Percentiles rank a stretch among this genome's conserved stretches.
These are phyloP conservation scores for Ottelia alismoides DNA, from an alignment of 106 monocot genomes.

Conservation along the genomic window DNA sequence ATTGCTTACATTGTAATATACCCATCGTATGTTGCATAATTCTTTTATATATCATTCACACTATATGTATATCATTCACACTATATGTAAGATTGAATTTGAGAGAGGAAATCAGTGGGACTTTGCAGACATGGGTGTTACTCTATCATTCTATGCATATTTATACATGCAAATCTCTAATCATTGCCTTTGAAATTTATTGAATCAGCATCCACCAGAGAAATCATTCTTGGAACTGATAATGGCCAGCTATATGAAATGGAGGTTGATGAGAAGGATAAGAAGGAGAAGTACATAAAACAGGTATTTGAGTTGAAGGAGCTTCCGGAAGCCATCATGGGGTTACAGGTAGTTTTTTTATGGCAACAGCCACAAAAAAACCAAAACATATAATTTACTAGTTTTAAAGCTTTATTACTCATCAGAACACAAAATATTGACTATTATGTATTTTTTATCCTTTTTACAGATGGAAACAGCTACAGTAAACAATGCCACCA, in stretches of 20 bases:
- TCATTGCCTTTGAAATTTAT: too few species aligned
- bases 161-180: too few species aligned
- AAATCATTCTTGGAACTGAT: slow-evolving; percentile 87
- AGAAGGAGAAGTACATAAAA: slow-evolving; percentile 93
- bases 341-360: slow-evolving; percentile 48
- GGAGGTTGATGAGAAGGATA: slow-evolving; percentile 81
- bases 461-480: slow-evolving; percentile 86
- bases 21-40: too few species aligned
- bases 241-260: slow-evolving; percentile 84
- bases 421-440: not conserved
- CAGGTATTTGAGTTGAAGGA: slow-evolving; percentile 70
- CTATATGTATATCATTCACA: too few species aligned
- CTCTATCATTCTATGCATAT: too few species aligned
- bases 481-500: slow-evolving; percentile 33
- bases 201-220: slow-evolving; percentile 67
- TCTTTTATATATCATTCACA: too few species aligned
- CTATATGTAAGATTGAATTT: too few species aligned
- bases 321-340: slow-evolving; percentile 85
- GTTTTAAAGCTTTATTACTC: not conserved
- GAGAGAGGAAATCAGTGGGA: too few species aligned
- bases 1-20: too few species aligned
- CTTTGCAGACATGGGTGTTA: too few species aligned
- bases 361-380: not conserved
- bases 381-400: not conserved
- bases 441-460: not conserved